Evolutionary conservation across 2,329 filamentous ascomycete genomes (phyloP).

Genomic region (Ciborinia camelliae): DNA sequence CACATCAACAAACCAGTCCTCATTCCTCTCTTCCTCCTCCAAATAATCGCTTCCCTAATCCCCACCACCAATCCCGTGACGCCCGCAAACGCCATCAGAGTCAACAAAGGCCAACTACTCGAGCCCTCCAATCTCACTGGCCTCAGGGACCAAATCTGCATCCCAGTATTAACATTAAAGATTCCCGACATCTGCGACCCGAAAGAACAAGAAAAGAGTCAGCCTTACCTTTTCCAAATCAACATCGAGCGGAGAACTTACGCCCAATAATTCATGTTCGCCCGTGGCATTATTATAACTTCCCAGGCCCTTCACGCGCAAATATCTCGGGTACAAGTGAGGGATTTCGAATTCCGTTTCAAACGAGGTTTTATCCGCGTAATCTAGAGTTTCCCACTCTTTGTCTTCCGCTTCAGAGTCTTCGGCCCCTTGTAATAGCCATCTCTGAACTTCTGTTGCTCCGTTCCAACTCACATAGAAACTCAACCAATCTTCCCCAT

Average conservation of each 20-base stretch:
- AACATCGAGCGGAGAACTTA: constrained; percentile 14
- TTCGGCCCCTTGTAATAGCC: constrained; percentile 37
- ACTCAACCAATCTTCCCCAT: constrained; percentile 35
- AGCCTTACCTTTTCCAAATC: constrained; percentile 17
- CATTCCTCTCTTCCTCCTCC: constrained; percentile 8
- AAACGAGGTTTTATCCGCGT: constrained; percentile 14
- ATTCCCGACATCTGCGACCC: constrained; percentile 6
- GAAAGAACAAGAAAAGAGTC: constrained; percentile 9
- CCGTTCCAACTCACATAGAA: constrained; percentile 55
- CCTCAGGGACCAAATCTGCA: constrained; percentile 16
- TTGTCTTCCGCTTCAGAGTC: constrained; percentile 1
- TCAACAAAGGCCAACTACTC: constrained; percentile 11
- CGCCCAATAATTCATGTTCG: constrained; percentile 6
- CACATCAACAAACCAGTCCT: constrained; percentile 10
- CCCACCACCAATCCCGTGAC: constrained; percentile 9
- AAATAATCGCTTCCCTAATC: constrained; percentile 9
- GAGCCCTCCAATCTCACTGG: constrained; percentile 8
- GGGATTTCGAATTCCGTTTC: constrained; percentile 13
- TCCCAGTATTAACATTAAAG: constrained; percentile 12
- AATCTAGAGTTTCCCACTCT: constrained; percentile 8
- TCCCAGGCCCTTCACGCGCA: constrained; percentile 13
- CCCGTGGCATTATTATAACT: not conserved
- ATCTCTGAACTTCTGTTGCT: constrained; percentile 45
- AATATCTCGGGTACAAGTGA: constrained; percentile 5
- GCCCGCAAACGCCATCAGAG: constrained; percentile 4